These are phyloP conservation scores for Rutstroemia sydowiana DNA, from an alignment of 2,329 filamentous ascomycete genomes.

Conservation along the genomic window DNA sequence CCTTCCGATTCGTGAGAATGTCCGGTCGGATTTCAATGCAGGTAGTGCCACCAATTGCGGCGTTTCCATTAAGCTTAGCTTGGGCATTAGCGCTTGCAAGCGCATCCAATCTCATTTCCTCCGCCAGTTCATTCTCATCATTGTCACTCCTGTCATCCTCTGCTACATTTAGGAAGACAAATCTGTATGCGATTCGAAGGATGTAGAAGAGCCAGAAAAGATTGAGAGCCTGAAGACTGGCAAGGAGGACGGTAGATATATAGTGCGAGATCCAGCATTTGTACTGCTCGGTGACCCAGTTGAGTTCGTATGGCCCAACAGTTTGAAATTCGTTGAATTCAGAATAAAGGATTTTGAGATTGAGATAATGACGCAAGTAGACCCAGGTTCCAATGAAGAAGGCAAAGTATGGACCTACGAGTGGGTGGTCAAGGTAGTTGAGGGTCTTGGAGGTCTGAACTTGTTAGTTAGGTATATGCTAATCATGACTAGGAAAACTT, in stretches of 20 bases:
- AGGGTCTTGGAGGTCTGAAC: slow-evolving; percentile 76
- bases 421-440: slow-evolving; percentile 76
- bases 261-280: slow-evolving; percentile 64
- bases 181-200: slow-evolving; percentile 64
- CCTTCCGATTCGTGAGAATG: slow-evolving; percentile 13
- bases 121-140: slow-evolving; percentile 38
- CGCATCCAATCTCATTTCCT: slow-evolving; percentile 14
- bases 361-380: slow-evolving; percentile 81
- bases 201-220: slow-evolving; percentile 78
- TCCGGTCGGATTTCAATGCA: slow-evolving; percentile 8
- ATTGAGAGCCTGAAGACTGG: slow-evolving; percentile 64
- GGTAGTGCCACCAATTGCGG: slow-evolving; percentile 6
- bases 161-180: slow-evolving; percentile 51
- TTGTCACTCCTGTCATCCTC: slow-evolving; percentile 68
- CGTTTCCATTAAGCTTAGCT: slow-evolving; percentile 11
- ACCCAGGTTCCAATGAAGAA: slow-evolving; percentile 78
- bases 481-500: slow-evolving; percentile 32
- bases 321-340: slow-evolving; percentile 68
- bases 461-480: neutral
- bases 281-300: slow-evolving; percentile 71
- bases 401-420: slow-evolving; percentile 77
- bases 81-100: slow-evolving; percentile 1
- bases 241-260: slow-evolving; percentile 60
- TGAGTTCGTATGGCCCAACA: slow-evolving; percentile 64
- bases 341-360: slow-evolving; percentile 67